Evolutionary conservation across 2,329 filamentous ascomycete species (phyloP).

Genomic region (Zalaria obscura): DNA sequence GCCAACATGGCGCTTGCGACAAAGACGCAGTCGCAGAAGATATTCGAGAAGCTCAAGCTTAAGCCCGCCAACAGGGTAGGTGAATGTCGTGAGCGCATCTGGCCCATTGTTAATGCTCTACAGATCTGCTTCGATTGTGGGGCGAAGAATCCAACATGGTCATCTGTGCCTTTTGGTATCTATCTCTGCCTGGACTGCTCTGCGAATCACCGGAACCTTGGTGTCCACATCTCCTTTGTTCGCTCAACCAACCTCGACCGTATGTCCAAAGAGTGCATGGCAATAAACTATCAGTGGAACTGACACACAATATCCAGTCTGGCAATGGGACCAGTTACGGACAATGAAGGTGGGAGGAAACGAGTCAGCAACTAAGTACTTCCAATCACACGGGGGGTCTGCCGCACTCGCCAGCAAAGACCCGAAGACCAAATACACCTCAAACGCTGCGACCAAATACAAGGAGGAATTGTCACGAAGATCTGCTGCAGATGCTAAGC

Average conservation of each 20-base stretch:
- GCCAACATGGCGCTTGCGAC: slow-evolving; percentile 50
- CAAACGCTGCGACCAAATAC: slow-evolving; percentile 85
- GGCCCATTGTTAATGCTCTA: not conserved
- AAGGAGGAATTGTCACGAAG: slow-evolving; percentile 90
- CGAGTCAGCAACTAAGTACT: slow-evolving; percentile 95
- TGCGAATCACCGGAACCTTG: slow-evolving; percentile 89
- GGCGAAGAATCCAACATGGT: slow-evolving; percentile 97
- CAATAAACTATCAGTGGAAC: slow-evolving; percentile 4
- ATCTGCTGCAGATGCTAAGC: slow-evolving; percentile 66
- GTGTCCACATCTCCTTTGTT: slow-evolving; percentile 98
- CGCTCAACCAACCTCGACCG: slow-evolving; percentile 96
- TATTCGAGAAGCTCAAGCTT: slow-evolving; percentile 93
- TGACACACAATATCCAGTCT: slow-evolving; percentile 32
- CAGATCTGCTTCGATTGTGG: slow-evolving; percentile 97
- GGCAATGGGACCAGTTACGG: slow-evolving; percentile 98
- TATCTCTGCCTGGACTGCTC: slow-evolving; percentile 98
- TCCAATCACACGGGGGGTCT: slow-evolving; percentile 88
- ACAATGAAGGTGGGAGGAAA: slow-evolving; percentile 98
- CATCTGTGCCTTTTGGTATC: slow-evolving; percentile 90
- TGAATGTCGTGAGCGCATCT: not conserved
- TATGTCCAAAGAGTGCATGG: slow-evolving; percentile 34
- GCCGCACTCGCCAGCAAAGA: slow-evolving; percentile 94
- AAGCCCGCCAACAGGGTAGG: slow-evolving; percentile 87
- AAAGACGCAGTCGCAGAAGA: slow-evolving; percentile 89
- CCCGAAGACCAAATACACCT: slow-evolving; percentile 91